Conservation (phyloP, 257 asterid genomes). For the Thymus quinquecostatus region DNA sequence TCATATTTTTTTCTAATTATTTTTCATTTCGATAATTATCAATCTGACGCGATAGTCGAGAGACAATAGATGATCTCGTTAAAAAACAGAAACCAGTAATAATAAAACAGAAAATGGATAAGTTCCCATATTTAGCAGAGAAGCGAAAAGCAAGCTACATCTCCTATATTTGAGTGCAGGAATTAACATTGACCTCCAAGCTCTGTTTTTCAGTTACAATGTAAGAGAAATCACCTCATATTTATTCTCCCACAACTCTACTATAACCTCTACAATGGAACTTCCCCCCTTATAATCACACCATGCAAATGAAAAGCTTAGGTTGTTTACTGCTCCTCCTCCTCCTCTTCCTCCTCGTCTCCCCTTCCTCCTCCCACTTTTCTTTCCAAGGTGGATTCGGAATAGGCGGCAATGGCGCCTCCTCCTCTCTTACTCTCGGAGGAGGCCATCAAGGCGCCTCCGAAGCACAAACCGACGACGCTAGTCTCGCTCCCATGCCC, state of each 20-base stretch:
- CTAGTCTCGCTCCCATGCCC: no score
- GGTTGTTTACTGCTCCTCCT: constrained; percentile 42
- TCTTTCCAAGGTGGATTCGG: constrained; percentile 6
- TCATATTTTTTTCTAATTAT: no score
- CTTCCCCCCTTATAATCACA: constrained; percentile 41
- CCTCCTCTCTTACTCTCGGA: not conserved
- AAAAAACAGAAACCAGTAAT: not conserved
- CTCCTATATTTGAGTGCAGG: constrained; percentile 39
- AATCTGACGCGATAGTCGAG: no score
- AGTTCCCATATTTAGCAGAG: constrained; percentile 2
- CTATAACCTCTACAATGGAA: constrained; percentile 48
- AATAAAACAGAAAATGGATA: not conserved
- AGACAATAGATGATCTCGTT: no score
- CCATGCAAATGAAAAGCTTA: constrained; percentile 47
- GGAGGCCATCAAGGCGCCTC: not conserved
- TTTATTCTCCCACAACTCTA: not conserved
- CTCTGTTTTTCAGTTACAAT: not conserved
- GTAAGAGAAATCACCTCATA: constrained; percentile 25
- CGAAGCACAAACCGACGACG: no score
- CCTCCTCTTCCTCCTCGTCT: constrained; percentile 29
- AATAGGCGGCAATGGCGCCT: not conserved
- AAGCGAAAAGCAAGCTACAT: constrained; percentile 32
- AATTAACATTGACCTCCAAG: constrained; percentile 32
- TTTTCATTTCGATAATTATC: no score
- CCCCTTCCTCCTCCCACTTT: constrained; percentile 32